phyloP scores from a whole-genome alignment of 2,329 filamentous ascomycete species.

The Penicillium frequentans region DNA sequence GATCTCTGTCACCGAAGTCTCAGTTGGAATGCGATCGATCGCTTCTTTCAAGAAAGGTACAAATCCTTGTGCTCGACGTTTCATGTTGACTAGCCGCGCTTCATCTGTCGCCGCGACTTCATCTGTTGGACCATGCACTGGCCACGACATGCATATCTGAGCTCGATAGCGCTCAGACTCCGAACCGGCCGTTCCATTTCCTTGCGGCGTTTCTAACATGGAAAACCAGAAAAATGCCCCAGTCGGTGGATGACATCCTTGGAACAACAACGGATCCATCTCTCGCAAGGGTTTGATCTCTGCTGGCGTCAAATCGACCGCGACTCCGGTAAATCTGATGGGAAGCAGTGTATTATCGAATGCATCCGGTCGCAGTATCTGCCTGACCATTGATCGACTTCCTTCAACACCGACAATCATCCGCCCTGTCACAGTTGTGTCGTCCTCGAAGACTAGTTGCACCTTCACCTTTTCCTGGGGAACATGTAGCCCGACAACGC shows the following conservation, averaged over 20 bases:
- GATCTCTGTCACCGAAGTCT: conserved; percentile 27
- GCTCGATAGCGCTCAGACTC: conserved; percentile 39
- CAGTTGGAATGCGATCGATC: conserved; percentile 27
- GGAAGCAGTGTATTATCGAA: conserved; percentile 20
- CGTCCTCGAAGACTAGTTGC: conserved; percentile 11
- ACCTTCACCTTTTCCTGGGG: neutral
- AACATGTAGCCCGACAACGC: conserved; percentile 12
- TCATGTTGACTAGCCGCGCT: conserved; percentile 44
- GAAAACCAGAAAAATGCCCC: conserved; percentile 31
- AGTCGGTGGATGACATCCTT: conserved; percentile 25
- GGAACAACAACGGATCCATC: conserved; percentile 45
- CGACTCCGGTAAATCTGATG: conserved; percentile 26
- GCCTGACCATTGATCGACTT: conserved; percentile 22
- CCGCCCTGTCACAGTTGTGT: conserved; percentile 7
- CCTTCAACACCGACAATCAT: conserved; percentile 24
- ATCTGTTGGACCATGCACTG: conserved; percentile 31
- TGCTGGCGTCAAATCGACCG: conserved; percentile 46
- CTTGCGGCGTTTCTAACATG: conserved; percentile 44
- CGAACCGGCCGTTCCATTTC: conserved; percentile 37
- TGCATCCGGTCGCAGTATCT: conserved; percentile 22
- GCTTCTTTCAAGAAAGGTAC: conserved; percentile 21
- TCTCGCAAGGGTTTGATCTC: conserved; percentile 60
- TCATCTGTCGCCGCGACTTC: conserved; percentile 35
- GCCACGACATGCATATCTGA: conserved; percentile 52
- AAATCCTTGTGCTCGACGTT: conserved; percentile 27